Percentiles rank a stretch among this genome's conserved stretches.
Evolutionary conservation across 2,329 filamentous ascomycete genomes (phyloP).

Genomic region (Blastomyces percursus): DNA sequence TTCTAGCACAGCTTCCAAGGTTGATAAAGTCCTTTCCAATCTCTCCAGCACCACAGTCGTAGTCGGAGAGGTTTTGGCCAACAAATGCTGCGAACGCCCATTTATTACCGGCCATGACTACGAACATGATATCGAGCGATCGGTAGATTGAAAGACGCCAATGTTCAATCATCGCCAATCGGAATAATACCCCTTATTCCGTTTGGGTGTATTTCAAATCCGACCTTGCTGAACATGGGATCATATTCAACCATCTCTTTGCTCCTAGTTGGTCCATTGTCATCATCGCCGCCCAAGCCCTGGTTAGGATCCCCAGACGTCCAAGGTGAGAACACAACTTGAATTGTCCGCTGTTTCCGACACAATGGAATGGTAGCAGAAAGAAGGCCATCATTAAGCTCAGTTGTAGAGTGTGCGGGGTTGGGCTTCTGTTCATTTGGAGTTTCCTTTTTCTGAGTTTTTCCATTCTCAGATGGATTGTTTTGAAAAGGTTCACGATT

Average conservation of each 20-base stretch:
- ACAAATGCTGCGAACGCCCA: neutral
- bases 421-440: neutral
- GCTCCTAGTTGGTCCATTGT: neutral
- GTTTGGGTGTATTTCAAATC: conserved; percentile 13
- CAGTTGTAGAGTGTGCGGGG: neutral
- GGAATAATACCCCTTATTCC: conserved; percentile 10
- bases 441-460: neutral
- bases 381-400: neutral
- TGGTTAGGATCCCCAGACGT: conserved; percentile 32
- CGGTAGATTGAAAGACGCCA: neutral
- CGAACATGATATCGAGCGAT: neutral
- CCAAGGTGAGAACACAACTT: conserved; percentile 83
- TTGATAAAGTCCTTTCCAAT: neutral
- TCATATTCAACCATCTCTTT: conserved; percentile 3
- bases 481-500: neutral
- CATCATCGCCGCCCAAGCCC: neutral
- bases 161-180: neutral
- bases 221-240: conserved; percentile 1
- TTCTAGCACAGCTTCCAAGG: neutral
- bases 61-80: neutral
- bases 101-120: neutral
- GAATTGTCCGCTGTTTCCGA: conserved; percentile 55
- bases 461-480: neutral
- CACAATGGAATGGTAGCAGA: neutral
- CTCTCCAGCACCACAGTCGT: neutral